Evolutionary conservation across 495 filamentous ascomycete genomes (phyloP), one percentile per base, ranked within the genome.

Genomic region (Penicillium nucicola): DNA sequence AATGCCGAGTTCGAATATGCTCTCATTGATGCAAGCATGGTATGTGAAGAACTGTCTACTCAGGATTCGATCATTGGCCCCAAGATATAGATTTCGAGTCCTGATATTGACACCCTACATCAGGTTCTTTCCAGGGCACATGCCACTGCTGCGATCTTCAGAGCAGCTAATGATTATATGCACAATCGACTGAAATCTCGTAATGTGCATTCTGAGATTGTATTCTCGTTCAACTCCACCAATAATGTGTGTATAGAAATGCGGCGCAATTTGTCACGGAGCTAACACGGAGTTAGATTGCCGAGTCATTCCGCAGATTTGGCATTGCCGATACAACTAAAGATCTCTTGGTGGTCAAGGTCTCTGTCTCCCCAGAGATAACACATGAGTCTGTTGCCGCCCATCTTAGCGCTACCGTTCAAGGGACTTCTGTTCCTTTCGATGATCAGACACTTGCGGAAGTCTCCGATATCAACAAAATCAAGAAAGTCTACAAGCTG

Each of bases 131-230:
- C 89, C 7, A 76, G 85, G 18, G 63, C 73, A 1, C 92, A 97
- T 58, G 68, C 84, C 30, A 75, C 92, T 28, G 84, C 89, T 3
- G 92, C 91, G 8, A 74, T 85, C 22, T 96, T 87, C 64, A 79
- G 86, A 58, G 90, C 92, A 5, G 71, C 90, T 41, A 90, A 86
- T 55, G 81, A 85, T 55, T 70, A 79, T 25, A 47, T 83, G 13
- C 73, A 80, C 41, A 71, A 72, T 0, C 80, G 82, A 18, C 70
- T 92, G 25, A 84, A 82, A 56, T 93, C 89, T 19, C 81, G 84
- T 31, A 97, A 96, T 62, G 84, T 97, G 10, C 93, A 97, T 58
- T 93, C 91, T 0, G 93, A 97, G 65, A 88, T 90, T 50, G 92
- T 99, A 2, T 88, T 88, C 58, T 84, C 83, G 11, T 71, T 99